phyloP scores from a whole-genome alignment of 2,329 filamentous ascomycete genomes.

The Rachicladosporium sp. region DNA sequence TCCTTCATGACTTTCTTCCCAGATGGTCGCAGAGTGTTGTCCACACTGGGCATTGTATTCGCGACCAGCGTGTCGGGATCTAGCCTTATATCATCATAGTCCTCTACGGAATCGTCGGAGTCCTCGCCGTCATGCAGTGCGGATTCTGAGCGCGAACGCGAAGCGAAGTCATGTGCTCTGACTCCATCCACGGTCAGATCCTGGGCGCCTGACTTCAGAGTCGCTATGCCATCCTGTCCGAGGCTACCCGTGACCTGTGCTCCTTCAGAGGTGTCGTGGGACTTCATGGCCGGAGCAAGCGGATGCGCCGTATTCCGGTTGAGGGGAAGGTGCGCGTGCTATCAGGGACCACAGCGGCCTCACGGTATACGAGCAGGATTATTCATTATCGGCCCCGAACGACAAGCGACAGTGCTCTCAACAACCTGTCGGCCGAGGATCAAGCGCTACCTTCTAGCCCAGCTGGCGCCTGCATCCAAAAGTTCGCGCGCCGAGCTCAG shows the following conservation, averaged over 20 bases:
- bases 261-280: constrained; percentile 13
- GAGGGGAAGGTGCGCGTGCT: too few relatives aligned
- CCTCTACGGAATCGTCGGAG: constrained; percentile 27
- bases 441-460: too few relatives aligned
- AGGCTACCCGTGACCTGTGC: constrained; percentile 12
- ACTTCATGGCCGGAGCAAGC: constrained; percentile 4
- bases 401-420: too few relatives aligned
- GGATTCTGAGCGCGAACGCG: constrained; percentile 3
- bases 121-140: constrained; percentile 1
- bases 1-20: neutral
- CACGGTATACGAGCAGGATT: too few relatives aligned
- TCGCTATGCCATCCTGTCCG: constrained; percentile 9
- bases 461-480: too few relatives aligned
- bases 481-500: too few relatives aligned
- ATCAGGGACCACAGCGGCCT: too few relatives aligned
- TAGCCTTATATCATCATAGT: constrained; percentile 27
- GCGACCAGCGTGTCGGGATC: constrained; percentile 25
- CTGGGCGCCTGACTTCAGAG: constrained; percentile 3
- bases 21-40: constrained; percentile 10
- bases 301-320: too few relatives aligned
- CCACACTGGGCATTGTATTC: constrained; percentile 21
- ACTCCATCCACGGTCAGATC: constrained; percentile 1
- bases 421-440: too few relatives aligned
- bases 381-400: too few relatives aligned
- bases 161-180: constrained; percentile 2